phyloP scores from a whole-genome alignment of 352 stramenopile species.

The Halophytophthora batemanensis region DNA sequence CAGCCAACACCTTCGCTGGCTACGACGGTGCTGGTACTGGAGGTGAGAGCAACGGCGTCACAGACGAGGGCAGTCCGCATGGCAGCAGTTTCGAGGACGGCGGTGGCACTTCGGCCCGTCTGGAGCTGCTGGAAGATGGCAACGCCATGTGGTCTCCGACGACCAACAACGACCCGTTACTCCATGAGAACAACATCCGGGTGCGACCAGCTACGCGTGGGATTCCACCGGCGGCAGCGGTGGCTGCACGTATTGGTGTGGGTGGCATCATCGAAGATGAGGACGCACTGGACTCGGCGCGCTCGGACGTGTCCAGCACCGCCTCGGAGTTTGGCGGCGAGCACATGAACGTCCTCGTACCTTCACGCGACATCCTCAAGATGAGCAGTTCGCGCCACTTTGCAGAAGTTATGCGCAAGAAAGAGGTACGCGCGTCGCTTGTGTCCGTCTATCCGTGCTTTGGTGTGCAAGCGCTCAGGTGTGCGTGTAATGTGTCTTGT shows the following conservation, averaged over 20 bases:
- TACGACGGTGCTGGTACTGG: constrained; percentile 22
- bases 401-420: constrained; percentile 76
- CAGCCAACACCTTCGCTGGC: constrained; percentile 51
- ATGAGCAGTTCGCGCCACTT: constrained; percentile 84
- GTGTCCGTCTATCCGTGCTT: not conserved
- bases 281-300: constrained; percentile 45
- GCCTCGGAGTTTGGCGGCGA: constrained; percentile 25
- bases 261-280: constrained; percentile 30
- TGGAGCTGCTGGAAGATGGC: constrained; percentile 52
- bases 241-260: constrained; percentile 22
- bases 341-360: constrained; percentile 55
- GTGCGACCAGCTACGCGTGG: constrained; percentile 35
- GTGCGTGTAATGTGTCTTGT: constrained; percentile 3
- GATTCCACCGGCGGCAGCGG: constrained; percentile 11
- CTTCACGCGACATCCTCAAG: constrained; percentile 81
- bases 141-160: constrained; percentile 59
- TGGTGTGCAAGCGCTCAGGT: too few relatives aligned
- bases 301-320: constrained; percentile 41
- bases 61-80: constrained; percentile 23
- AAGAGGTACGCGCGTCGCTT: constrained; percentile 44
- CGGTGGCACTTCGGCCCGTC: constrained; percentile 21
- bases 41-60: constrained; percentile 25
- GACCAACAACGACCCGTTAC: constrained; percentile 62
- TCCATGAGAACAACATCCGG: constrained; percentile 82
- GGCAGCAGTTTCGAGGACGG: constrained; percentile 18